Base-by-base conservation (phyloP, 345 rosid genomes). In the Salix brachista region DNA sequence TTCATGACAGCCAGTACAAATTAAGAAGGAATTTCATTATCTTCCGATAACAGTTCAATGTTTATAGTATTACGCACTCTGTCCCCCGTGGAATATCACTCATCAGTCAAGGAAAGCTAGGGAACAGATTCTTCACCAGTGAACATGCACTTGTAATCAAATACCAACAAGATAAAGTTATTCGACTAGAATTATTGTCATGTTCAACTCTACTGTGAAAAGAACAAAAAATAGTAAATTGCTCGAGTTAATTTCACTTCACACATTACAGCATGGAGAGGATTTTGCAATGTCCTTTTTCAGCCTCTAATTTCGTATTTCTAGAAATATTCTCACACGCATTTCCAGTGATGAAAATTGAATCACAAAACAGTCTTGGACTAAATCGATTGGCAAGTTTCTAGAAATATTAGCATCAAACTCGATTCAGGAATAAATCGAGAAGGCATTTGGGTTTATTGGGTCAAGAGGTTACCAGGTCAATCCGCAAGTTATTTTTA, bases 61-160 rank as follows among this genome's bases (percentile, higher is more conserved):
- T 65, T 65, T n/a, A 10, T 70, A 72, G 67, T 10, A 10, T 69
- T 65, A 68, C 36, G 76, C 75, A 54, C 37, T 39, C 14, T 75
- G 44, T 67, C 70, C 72, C 61, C 16, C 1, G 18, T 26, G 54
- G 54, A 41, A 73, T 17, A 60, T 11, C 5, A 36, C 65, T 10
- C 2, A 30, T 2, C 5, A 76, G 17, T 18, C 23, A 28, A 48
- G 34, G 3, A 34, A 67, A 25, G 32, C 26, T 7, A 17, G 2
- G 4, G 62, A 61, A 62, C 44, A 64, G 65, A 37, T 77, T 78
- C 78, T 75, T 41, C 13, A 64, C 58, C 37, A 19, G 36, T 62
- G 67, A 73, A 71, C 78, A 71, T 72, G 73, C 76, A 60, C 54
- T 17, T 66, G 54, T 48, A 3, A 58, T 58, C 32, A 1, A 11